Conservation (phyloP, 2,329 filamentous ascomycete species). For the Aureobasidium sp. region DNA sequence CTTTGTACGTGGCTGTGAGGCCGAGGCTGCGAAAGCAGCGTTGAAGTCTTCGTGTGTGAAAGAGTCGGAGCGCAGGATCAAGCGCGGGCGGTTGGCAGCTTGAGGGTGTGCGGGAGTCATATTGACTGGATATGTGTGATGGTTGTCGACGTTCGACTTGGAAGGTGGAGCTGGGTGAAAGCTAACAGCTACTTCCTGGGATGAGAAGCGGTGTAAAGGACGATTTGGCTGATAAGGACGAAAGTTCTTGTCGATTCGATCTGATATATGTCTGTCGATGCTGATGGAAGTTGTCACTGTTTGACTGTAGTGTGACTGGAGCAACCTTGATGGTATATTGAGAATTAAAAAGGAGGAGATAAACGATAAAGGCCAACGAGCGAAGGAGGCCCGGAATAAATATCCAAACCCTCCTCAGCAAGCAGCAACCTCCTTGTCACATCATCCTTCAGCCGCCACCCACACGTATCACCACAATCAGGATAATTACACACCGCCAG, state of each 20-base stretch:
- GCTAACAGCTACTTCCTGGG: background rate
- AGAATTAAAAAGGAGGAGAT: background rate
- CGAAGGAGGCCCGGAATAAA: background rate
- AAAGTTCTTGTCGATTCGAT: background rate
- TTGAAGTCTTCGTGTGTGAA: slow-evolving; percentile 15
- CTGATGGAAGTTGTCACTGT: background rate
- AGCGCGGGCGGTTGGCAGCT: slow-evolving; percentile 6
- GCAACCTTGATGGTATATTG: background rate
- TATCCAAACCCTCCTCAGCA: background rate
- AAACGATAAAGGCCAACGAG: background rate
- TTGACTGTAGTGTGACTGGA: background rate
- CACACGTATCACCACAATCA: background rate
- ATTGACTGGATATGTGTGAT: background rate
- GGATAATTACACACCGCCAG: background rate
- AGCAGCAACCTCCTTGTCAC: no score
- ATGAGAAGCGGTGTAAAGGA: background rate
- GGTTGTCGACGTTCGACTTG: background rate
- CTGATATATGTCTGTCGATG: background rate
- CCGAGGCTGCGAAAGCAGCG: slow-evolving; percentile 13
- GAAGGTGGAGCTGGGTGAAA: background rate
- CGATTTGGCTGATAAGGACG: background rate
- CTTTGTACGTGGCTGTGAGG: slow-evolving; percentile 13
- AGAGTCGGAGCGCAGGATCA: slow-evolving; percentile 12
- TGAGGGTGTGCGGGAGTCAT: slow-evolving; percentile 14
- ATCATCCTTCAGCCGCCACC: background rate